Percentiles rank a stretch among this genome's conserved stretches.
These are phyloP conservation scores for Calonectria pauciramosa DNA, from an alignment of 2,329 filamentous ascomycete genomes.

Conservation along the genomic window DNA sequence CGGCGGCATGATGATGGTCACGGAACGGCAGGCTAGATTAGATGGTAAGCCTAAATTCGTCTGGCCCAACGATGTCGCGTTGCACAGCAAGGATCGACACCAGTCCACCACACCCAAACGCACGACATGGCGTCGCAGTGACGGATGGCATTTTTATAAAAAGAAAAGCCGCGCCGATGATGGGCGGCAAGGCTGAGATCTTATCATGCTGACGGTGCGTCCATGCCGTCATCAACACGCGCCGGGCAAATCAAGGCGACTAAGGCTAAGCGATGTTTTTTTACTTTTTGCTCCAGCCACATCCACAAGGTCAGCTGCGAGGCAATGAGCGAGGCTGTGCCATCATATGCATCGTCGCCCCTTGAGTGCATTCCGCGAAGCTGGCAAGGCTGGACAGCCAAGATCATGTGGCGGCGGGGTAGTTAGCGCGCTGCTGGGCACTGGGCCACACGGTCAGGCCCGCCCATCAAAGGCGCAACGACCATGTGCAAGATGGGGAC, in stretches of 20 bases:
- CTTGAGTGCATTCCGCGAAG: not conserved
- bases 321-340: not conserved
- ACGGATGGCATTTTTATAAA: not conserved
- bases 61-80: not conserved
- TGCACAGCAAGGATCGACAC: not conserved
- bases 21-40: not conserved
- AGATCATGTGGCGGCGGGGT: not conserved
- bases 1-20: constrained; percentile 42
- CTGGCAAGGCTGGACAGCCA: not conserved
- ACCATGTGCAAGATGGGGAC: not conserved
- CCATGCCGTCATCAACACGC: not conserved
- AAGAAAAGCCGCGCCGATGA: not conserved
- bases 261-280: not conserved
- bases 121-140: not conserved
- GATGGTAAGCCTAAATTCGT: not conserved
- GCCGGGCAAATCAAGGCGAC: not conserved
- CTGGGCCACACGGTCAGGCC: not conserved
- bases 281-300: not conserved
- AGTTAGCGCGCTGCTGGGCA: not conserved
- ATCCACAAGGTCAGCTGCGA: not conserved
- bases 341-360: not conserved
- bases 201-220: not conserved
- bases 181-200: not conserved
- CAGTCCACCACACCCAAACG: not conserved
- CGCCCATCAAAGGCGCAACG: not conserved